Evolutionary conservation across 2,329 filamentous ascomycete genomes (phyloP).

Genomic region (Diaporthe aspalathi): DNA sequence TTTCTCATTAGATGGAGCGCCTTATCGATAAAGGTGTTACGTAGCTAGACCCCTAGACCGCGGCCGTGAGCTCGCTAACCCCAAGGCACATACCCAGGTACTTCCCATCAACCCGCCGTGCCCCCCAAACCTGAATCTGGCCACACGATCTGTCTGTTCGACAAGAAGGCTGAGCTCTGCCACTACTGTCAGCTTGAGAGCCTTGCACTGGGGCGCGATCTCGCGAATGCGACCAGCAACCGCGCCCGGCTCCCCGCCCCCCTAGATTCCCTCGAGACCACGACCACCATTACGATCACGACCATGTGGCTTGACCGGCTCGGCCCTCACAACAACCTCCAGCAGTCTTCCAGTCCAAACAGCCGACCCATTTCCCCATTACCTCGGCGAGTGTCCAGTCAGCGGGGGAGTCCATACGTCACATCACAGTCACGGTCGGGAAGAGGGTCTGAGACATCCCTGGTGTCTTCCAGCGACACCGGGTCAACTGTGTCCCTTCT

Average conservation of each 20-base stretch:
- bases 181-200: background rate
- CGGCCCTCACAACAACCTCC: conserved; percentile 24
- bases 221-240: conserved; percentile 21
- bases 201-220: background rate
- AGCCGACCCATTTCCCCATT: conserved; percentile 39
- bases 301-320: conserved; percentile 40
- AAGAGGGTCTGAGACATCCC: conserved; percentile 73
- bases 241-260: conserved; percentile 15
- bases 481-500: conserved; percentile 70
- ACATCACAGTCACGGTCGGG: conserved; percentile 45
- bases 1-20: background rate
- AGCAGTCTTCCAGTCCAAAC: conserved; percentile 31
- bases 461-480: conserved; percentile 61
- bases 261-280: conserved; percentile 20
- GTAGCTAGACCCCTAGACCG: conserved; percentile 35
- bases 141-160: background rate
- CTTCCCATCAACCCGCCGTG: background rate
- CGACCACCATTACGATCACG: background rate
- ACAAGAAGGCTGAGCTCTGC: background rate
- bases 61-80: background rate
- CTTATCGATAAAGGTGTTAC: conserved; percentile 38
- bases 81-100: background rate
- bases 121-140: background rate
- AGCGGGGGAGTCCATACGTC: conserved; percentile 35
- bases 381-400: conserved; percentile 34